These are phyloP conservation scores for Phytophthora sp. DNA, from an alignment of 352 stramenopile genomes.

Conservation along the genomic window DNA sequence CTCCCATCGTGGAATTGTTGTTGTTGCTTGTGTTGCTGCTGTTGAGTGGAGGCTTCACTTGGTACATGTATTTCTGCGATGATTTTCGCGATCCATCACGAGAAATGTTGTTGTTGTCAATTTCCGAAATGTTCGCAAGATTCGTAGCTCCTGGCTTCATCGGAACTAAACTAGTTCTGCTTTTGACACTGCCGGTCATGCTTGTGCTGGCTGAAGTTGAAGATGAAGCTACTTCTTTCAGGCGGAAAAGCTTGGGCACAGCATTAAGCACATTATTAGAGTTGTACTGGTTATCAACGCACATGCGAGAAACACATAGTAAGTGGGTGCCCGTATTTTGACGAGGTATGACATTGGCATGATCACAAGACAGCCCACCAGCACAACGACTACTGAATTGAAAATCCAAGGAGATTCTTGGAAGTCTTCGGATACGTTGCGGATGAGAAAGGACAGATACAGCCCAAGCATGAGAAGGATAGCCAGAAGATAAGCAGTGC, in stretches of 20 bases:
- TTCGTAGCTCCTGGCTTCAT: too few relatives aligned
- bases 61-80: neutral
- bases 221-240: slow-evolving; percentile 24
- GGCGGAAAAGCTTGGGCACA: slow-evolving; percentile 38
- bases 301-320: slow-evolving; percentile 42
- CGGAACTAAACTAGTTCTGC: neutral
- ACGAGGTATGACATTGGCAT: slow-evolving; percentile 56
- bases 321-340: slow-evolving; percentile 37
- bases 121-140: too few relatives aligned
- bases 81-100: neutral
- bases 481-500: slow-evolving; percentile 58
- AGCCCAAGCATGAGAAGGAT: slow-evolving; percentile 49
- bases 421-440: slow-evolving; percentile 64
- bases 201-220: neutral
- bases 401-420: slow-evolving; percentile 75
- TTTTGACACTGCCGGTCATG: neutral
- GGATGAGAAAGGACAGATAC: slow-evolving; percentile 66
- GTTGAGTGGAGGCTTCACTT: too few relatives aligned
- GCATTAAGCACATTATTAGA: slow-evolving; percentile 46
- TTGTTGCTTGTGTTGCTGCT: too few relatives aligned
- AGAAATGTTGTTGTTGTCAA: neutral
- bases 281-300: slow-evolving; percentile 39
- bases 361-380: slow-evolving; percentile 53
- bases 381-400: slow-evolving; percentile 46
- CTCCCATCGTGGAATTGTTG: too few relatives aligned